These are phyloP conservation scores for Candolleomyces eurysporus DNA, from an alignment of 768 basidiomycete genomes.

Conservation along the genomic window DNA sequence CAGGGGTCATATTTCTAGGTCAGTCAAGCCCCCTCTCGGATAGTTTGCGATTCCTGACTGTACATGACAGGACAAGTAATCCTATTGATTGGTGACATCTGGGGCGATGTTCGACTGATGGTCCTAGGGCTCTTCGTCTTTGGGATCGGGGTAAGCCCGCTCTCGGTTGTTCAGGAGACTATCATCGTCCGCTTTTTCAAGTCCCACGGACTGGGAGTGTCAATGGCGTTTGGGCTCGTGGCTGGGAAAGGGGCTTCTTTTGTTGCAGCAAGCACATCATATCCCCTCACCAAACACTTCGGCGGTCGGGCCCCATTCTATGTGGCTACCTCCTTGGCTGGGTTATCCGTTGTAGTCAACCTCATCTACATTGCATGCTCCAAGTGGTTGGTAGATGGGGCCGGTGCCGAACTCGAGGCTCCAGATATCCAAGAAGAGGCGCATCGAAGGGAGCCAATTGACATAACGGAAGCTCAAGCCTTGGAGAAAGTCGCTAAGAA, in stretches of 20 bases:
- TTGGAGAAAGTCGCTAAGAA: slow-evolving; percentile 66
- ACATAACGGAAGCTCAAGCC: slow-evolving; percentile 57
- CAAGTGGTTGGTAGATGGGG: slow-evolving; percentile 59
- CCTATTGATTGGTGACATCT: slow-evolving; percentile 64
- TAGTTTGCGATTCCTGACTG: background rate
- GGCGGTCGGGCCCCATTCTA: slow-evolving; percentile 76
- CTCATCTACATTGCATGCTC: slow-evolving; percentile 63
- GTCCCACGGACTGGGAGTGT: slow-evolving; percentile 69
- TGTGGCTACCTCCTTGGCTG: slow-evolving; percentile 61
- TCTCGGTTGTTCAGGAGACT: slow-evolving; percentile 82
- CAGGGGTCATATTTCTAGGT: slow-evolving; percentile 68
- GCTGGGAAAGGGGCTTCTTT: slow-evolving; percentile 81
- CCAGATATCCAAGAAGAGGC: slow-evolving; percentile 60
- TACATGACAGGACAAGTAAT: slow-evolving; percentile 53
- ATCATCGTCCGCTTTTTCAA: slow-evolving; percentile 84
- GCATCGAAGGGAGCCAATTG: slow-evolving; percentile 35
- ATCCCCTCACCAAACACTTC: slow-evolving; percentile 67
- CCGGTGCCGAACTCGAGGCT: slow-evolving; percentile 64
- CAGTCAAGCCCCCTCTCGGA: background rate
- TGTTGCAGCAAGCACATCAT: slow-evolving; percentile 69
- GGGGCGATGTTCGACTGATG: slow-evolving; percentile 64
- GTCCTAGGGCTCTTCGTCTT: slow-evolving; percentile 75
- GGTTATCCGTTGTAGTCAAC: slow-evolving; percentile 66
- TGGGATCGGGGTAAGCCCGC: slow-evolving; percentile 75
- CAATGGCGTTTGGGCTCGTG: slow-evolving; percentile 80